These are phyloP conservation scores for Colletotrichum sansevieriae DNA, from an alignment of 2,329 filamentous ascomycete genomes.

Conservation along the genomic window DNA sequence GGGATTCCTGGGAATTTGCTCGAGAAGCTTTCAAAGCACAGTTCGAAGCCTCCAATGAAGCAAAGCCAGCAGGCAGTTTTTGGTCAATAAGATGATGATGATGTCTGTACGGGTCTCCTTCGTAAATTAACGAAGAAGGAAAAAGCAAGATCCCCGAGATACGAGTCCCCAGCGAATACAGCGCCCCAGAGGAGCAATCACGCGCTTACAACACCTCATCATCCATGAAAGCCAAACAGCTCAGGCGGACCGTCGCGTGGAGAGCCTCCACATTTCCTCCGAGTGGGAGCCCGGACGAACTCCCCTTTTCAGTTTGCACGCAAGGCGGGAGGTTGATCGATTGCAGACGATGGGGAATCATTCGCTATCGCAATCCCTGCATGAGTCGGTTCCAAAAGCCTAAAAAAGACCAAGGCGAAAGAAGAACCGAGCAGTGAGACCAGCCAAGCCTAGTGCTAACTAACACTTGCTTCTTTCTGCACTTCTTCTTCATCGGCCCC, in stretches of 20 bases:
- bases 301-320: conserved; percentile 34
- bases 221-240: conserved; percentile 7
- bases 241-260: conserved; percentile 37
- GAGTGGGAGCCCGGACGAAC: conserved; percentile 40
- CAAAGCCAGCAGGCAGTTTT: neutral
- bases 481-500: no score
- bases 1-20: no score
- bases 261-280: conserved; percentile 41
- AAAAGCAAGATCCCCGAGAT: neutral
- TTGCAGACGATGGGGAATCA: conserved; percentile 23
- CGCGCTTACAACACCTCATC: neutral
- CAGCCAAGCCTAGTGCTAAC: no score
- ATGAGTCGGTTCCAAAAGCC: conserved; percentile 36
- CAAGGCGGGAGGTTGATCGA: conserved; percentile 40
- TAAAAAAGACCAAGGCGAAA: conserved; percentile 19
- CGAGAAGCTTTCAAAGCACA: no score
- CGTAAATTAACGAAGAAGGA: no score
- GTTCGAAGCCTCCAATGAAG: neutral
- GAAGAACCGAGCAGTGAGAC: no score
- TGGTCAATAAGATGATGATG: no score
- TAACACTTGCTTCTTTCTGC: no score
- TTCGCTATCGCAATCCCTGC: conserved; percentile 34
- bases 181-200: conserved; percentile 25
- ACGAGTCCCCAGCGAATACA: neutral
- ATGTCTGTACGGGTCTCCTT: no score